Percentiles rank a stretch among this genome's conserved stretches.
Evolutionary conservation across 2,329 filamentous ascomycete species (phyloP).

Genomic region (Xylaria sp.): DNA sequence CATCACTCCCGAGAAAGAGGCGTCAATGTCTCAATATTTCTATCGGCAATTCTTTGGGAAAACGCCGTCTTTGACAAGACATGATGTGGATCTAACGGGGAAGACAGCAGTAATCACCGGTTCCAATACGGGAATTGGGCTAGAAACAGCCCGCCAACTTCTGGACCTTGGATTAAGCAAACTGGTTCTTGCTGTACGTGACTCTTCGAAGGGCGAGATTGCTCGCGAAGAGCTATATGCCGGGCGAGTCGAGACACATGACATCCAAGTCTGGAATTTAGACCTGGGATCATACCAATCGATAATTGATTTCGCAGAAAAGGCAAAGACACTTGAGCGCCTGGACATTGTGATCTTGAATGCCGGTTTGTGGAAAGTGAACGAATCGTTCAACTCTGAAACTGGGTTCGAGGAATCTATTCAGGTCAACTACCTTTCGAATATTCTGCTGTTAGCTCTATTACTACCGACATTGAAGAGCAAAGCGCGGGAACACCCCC

Average conservation of each 20-base stretch:
- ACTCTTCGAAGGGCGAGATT: conserved; percentile 44
- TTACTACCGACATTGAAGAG: conserved; percentile 58
- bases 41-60: conserved; percentile 26
- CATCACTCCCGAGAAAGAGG: conserved; percentile 31
- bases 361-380: conserved; percentile 45
- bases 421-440: conserved; percentile 64
- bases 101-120: conserved; percentile 49
- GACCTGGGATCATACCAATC: conserved; percentile 55
- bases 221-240: not conserved
- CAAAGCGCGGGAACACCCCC: not conserved
- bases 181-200: conserved; percentile 51
- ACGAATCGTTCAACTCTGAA: conserved; percentile 18
- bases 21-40: conserved; percentile 21
- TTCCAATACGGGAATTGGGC: conserved; percentile 49
- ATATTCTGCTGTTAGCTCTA: conserved; percentile 58
- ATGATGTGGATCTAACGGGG: not conserved
- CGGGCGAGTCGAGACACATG: not conserved
- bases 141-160: conserved; percentile 50
- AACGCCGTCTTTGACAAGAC: not conserved
- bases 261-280: conserved; percentile 55
- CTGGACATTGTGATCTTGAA: conserved; percentile 56
- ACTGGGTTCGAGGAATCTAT: conserved; percentile 56
- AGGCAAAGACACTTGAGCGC: conserved; percentile 46
- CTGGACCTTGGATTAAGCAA: conserved; percentile 45
- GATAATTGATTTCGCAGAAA: conserved; percentile 52